Conservation (phyloP, 2,329 filamentous ascomycete species). For the Aspergillus niger region DNA sequence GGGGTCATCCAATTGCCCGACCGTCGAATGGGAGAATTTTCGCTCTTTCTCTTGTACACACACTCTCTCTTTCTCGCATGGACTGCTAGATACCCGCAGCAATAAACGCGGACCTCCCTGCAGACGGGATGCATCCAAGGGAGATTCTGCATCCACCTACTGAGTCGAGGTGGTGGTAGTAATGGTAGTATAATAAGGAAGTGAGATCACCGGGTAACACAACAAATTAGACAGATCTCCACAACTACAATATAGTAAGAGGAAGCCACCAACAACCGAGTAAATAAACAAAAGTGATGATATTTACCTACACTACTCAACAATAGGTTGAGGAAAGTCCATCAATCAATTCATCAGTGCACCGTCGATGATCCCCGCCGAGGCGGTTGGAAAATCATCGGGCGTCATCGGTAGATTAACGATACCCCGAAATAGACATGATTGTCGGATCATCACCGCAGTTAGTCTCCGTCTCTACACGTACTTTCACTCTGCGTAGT, state of each 20-base stretch:
- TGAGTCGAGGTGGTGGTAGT: not conserved
- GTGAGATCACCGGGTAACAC: too few relatives aligned
- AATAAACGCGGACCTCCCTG: conserved; percentile 14
- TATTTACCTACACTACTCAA: too few relatives aligned
- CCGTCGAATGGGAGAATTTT: conserved; percentile 22
- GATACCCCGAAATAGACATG: conserved; percentile 2
- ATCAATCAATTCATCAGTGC: not conserved
- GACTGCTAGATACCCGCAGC: not conserved
- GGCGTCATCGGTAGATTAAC: conserved; percentile 4
- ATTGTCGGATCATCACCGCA: not conserved
- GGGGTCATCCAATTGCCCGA: conserved; percentile 3
- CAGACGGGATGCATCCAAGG: conserved; percentile 1
- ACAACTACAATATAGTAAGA: too few relatives aligned
- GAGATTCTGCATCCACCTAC: too few relatives aligned
- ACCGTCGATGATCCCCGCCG: not conserved
- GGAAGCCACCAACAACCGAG: too few relatives aligned
- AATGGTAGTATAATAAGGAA: not conserved
- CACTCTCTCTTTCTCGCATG: not conserved
- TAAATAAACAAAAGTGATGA: too few relatives aligned
- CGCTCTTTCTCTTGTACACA: not conserved
- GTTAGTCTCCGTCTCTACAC: not conserved
- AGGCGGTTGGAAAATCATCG: conserved; percentile 8
- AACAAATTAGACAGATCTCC: too few relatives aligned
- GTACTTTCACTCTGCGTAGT: not conserved
- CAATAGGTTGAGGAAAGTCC: not conserved